Conservation (phyloP, 441 rosid genomes). For the Pelargonium australe region DNA sequence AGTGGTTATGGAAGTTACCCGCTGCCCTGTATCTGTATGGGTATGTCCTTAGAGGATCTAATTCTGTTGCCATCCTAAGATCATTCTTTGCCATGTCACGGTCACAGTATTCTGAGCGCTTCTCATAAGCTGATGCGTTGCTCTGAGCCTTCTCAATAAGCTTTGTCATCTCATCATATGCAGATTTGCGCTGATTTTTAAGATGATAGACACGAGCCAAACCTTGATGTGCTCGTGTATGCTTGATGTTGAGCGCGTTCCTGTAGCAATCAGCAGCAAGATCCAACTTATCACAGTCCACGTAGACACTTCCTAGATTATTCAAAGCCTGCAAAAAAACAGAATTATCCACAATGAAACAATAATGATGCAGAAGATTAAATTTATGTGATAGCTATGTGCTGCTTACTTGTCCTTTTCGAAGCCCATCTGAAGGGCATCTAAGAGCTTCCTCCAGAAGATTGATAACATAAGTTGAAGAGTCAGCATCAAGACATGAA, state of each 20-base stretch:
- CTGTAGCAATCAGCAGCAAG: conserved; percentile 82
- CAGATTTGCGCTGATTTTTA: conserved; percentile 69
- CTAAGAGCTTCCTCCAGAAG: conserved; percentile 91
- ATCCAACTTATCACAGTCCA: conserved; percentile 85
- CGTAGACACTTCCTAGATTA: conserved; percentile 79
- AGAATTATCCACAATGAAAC: background rate
- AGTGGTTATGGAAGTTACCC: conserved; percentile 34
- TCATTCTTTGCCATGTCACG: conserved; percentile 89
- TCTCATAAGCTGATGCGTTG: conserved; percentile 90
- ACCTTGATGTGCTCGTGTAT: conserved; percentile 95
- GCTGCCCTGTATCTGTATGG: conserved; percentile 98
- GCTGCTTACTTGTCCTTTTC: conserved; percentile 84
- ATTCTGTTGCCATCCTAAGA: conserved; percentile 64
- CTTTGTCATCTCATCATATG: conserved; percentile 95
- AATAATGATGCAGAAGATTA: too few relatives aligned
- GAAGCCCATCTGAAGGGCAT: conserved; percentile 96
- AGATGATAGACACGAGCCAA: conserved; percentile 85
- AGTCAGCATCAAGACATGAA: conserved; percentile 55
- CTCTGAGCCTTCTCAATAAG: conserved; percentile 82
- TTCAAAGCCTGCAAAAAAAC: conserved; percentile 64
- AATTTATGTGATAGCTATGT: background rate
- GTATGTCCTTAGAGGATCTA: conserved; percentile 88
- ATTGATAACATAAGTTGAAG: conserved; percentile 64
- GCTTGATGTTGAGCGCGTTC: conserved; percentile 85
- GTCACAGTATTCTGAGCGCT: conserved; percentile 92